Evolutionary conservation across 208 protist species (phyloP), one percentile per base, ranked within the genome.

Genomic region (Acanthamoeba triangularis): DNA sequence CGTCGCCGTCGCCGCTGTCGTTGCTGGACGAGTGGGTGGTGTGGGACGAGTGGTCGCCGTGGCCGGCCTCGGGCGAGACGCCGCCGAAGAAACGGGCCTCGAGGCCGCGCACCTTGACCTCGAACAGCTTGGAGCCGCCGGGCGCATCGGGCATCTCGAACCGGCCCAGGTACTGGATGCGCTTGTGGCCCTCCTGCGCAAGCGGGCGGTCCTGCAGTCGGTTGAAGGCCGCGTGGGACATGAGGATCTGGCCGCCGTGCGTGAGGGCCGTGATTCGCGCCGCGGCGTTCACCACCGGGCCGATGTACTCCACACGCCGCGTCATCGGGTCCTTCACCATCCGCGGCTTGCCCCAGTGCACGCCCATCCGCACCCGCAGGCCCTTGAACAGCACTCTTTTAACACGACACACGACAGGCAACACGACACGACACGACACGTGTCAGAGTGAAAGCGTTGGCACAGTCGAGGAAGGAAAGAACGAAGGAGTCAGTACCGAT

Each of bases 51-150:
- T 14, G 37, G n/a, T 3, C 3, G 63, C 33, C n/a, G n/a, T 16
- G 28, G 63, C 63, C 63, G 63, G 10, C 63, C 63, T 72, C 63
- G 23, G 82, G 54, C 30, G 82, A 90, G 6, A 90, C 47, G 35
- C 82, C 82, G 30, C 82, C 82, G 63, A 90, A 90, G 82, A 90
- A 90, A 16, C 82, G 82, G 16, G 82, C 82, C 82, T 90, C 82
- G 28, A 90, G 82, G 16, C 49, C 47, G 28, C 23, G 28, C 56
- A 33, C 82, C 56, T 90, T 90, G 82, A 65, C 23, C 56, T 90
- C 82, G 30, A 59, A 90, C 14, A 90, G 82, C 56, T 90, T 90
- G 72, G 72, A 49, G 41, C 82, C 82, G 11, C 5, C 16, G 41
- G 72, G 82, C 3, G 82, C 7, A 47, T 90, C 82, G 47, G 82